These are phyloP conservation scores for Epipyxis sp. DNA, from an alignment of 108 stramenopile genomes.

Conservation along the genomic window DNA sequence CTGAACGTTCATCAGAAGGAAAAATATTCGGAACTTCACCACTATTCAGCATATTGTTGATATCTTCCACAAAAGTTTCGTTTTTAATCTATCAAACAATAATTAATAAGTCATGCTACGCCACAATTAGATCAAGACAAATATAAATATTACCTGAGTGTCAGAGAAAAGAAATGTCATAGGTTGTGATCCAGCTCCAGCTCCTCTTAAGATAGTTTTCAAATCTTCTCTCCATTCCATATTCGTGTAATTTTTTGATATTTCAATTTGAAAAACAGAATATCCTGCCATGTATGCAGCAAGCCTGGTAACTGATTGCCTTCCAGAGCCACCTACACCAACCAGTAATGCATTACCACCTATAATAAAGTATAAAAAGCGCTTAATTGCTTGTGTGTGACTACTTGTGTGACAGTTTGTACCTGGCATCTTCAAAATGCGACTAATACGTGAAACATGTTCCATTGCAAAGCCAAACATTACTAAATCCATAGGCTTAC, in stretches of 20 bases:
- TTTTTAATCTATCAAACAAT: too few species aligned
- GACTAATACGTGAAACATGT: conserved; percentile 53
- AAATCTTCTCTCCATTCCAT: conserved; percentile 66
- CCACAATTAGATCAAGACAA: too few species aligned
- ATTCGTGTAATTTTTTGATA: conserved; percentile 61
- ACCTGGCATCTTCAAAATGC: conserved; percentile 48
- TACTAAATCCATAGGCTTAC: conserved; percentile 65
- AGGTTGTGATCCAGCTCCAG: conserved; percentile 52
- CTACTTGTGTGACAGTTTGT: too few species aligned
- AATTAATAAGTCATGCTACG: too few species aligned
- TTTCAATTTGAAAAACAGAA: conserved; percentile 59
- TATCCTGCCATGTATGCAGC: conserved; percentile 63
- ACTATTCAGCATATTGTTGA: conserved; percentile 65
- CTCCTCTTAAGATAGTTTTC: conserved; percentile 55
- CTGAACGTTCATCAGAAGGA: conserved; percentile 57
- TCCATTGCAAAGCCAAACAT: conserved; percentile 68
- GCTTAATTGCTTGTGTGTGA: too few species aligned
- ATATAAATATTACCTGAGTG: too few species aligned
- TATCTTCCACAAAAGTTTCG: conserved; percentile 65
- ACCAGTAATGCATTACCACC: conserved; percentile 64
- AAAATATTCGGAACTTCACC: conserved; percentile 70
- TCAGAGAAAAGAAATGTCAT: conserved; percentile 63
- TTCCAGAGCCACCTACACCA: conserved; percentile 64
- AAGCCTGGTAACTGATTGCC: conserved; percentile 58
- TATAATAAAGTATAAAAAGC: conserved; percentile 63